Evolutionary conservation across 139 green algal genomes (phyloP), one percentile per base, ranked within the genome.

Genomic region (Axilococcus clingmanii): DNA sequence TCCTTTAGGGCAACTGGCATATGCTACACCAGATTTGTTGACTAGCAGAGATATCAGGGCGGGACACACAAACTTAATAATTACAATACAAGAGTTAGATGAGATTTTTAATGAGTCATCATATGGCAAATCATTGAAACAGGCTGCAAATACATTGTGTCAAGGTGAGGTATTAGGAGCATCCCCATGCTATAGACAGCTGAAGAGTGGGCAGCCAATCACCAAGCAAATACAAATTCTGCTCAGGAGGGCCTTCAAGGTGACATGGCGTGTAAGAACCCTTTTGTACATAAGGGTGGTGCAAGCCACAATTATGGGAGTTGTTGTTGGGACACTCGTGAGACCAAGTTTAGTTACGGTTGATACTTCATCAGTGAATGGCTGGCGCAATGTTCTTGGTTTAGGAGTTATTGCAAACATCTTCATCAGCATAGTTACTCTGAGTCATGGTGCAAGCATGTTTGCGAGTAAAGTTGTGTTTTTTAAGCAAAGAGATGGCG

Each of bases 401-500:
- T 57, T 85, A 19, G 47, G 38, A 17, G 77, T 79, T 52, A 52
- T 85, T 28, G 54, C 42, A 19, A 63, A 73, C 33, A 72, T 82
- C 40, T 73, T 74, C 38, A 42, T 83, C 7, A 52, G 40, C 29
- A 76, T 80, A 62, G 46, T 29, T 36, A 54, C 38, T 32, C 60
- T 49, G 59, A 48, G 49, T 5, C 33, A 77, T 58, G 47, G 85
- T 14, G 60, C 50, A n/a, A 61, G 76, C 37, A 68, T 66, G 20
- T 59, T 86, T 40, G 43, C 44, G 16, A 76, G 48, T 53, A 82
- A 78, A 48, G 47, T 66, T 9, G 71, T 94, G 20, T 93, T 81
- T 61, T 94, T 75, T 72, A 89, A 89, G 69, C 84, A 94, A 52
- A 62, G 80, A 5, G 63, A 84, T 63, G 63, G 68, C 44, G 32